Base-by-base conservation (phyloP, 306 rosid genomes). In the Amphicarpaea edgeworthii region DNA sequence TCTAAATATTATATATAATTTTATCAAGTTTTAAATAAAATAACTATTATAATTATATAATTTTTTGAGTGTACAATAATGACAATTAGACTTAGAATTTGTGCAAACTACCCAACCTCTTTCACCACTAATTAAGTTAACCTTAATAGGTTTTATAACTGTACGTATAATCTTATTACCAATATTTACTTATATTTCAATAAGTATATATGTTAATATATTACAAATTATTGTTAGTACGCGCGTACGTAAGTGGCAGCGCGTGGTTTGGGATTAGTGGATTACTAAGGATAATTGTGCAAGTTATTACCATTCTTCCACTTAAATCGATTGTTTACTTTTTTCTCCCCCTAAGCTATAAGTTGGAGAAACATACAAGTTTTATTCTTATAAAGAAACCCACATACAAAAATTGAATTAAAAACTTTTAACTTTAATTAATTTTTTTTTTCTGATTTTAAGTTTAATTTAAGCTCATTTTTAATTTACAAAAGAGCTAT, bases 271-370 rank as follows among this genome's bases (percentile, higher is more conserved):
- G 3, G 9, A 34, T 7, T 15, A 34, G 70, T 78, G 6, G 8
- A 32, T 8, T 8, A 37, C 73, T 78, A 77, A 37, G 67, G 57
- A 65, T 8, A 76, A 72, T 66, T 72, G 63, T 65, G 50, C 69
- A 72, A 84, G 74, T 37, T 59, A 84, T 58, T 41, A 47, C 78
- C 60, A 46, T 28, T 79, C 79, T 76, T 83, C 82, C 67, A 75
- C 78, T 64, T 70, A 38, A 83, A 83, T 37, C 69, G 37, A 70
- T 63, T 76, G 10, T 54, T 70, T 47, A 38, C 74, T 45, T 63
- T 43, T 70, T 12, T 15, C 6, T 19, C 42, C 5, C 50, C 67
- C 51, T 24, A 68, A 68, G 4, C 49, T 23, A 41, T 0, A 1
- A 38, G 70, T 79, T 75, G 30, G 58, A 46, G 12, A 64, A 65